Evolutionary conservation across 1,284 basidiomycete species (phyloP).

Genomic region (Phlebopus sp.): DNA sequence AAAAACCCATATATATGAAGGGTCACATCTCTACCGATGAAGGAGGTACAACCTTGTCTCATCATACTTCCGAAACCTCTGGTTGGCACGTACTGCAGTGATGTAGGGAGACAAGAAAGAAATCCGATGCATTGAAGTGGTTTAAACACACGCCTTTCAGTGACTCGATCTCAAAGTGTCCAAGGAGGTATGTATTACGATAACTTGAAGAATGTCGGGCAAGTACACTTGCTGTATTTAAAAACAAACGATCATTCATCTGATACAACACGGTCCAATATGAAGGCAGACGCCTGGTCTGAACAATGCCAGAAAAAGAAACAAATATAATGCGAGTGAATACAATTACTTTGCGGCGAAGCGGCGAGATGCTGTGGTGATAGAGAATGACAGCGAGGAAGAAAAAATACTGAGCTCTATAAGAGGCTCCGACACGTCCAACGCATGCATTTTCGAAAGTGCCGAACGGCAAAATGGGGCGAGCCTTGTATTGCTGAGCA

Average conservation of each 20-base stretch:
- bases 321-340: conserved; percentile 3
- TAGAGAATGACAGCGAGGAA: not conserved
- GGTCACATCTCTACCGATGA: no score
- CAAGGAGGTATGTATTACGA: no score
- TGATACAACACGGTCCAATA: conserved; percentile 19
- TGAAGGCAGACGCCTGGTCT: not conserved
- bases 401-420: not conserved
- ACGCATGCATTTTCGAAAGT: not conserved
- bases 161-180: no score
- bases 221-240: no score
- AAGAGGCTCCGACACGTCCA: not conserved
- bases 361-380: not conserved
- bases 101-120: not conserved
- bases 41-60: no score
- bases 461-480: not conserved
- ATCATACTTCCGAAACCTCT: no score
- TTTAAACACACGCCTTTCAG: no score
- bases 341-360: not conserved
- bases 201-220: no score
- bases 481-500: not conserved
- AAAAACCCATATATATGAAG: not conserved
- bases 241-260: no score
- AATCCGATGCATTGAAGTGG: not conserved
- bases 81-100: no score
- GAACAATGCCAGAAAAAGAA: not conserved